These are phyloP conservation scores for Pyrenula aspistea DNA, from an alignment of 495 filamentous ascomycete species.

Conservation along the genomic window DNA sequence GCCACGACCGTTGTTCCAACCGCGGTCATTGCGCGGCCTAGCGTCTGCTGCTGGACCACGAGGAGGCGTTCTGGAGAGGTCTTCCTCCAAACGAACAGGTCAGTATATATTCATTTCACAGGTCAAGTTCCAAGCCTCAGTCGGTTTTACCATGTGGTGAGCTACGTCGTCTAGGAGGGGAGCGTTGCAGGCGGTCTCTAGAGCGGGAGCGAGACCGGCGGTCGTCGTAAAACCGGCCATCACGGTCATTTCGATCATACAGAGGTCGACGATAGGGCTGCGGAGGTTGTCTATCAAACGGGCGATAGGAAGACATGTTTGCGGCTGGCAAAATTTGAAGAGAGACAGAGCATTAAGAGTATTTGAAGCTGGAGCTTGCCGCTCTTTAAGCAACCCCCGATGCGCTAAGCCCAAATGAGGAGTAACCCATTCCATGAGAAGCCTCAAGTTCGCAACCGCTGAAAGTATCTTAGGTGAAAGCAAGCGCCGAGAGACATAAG, in stretches of 20 bases:
- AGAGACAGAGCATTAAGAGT: too few species aligned
- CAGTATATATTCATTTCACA: conserved; percentile 14
- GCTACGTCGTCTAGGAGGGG: conserved; percentile 32
- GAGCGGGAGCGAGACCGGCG: conserved; percentile 23
- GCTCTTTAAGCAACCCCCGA: too few species aligned
- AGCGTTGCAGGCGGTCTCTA: conserved; percentile 13
- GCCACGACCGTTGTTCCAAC: conserved; percentile 19
- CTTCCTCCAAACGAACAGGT: conserved; percentile 14
- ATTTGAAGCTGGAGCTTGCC: too few species aligned
- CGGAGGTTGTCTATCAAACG: conserved; percentile 16
- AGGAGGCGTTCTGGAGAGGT: conserved; percentile 25
- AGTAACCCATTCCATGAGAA: too few species aligned
- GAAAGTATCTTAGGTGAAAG: too few species aligned
- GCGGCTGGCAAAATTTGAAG: too few species aligned
- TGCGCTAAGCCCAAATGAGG: too few species aligned
- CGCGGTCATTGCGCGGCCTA: conserved; percentile 22
- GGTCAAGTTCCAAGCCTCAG: conserved; percentile 2
- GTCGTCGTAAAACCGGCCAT: conserved; percentile 40
- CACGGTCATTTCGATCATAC: conserved; percentile 23
- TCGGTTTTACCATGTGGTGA: conserved; percentile 26
- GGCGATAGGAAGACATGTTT: conserved; percentile 21
- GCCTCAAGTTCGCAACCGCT: too few species aligned
- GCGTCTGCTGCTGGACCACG: conserved; percentile 26
- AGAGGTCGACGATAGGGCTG: conserved; percentile 16
- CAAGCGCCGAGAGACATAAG: too few species aligned